These are phyloP conservation scores for Oryza meridionalis DNA, from an alignment of 176 grass and related monocot species.

Conservation along the genomic window DNA sequence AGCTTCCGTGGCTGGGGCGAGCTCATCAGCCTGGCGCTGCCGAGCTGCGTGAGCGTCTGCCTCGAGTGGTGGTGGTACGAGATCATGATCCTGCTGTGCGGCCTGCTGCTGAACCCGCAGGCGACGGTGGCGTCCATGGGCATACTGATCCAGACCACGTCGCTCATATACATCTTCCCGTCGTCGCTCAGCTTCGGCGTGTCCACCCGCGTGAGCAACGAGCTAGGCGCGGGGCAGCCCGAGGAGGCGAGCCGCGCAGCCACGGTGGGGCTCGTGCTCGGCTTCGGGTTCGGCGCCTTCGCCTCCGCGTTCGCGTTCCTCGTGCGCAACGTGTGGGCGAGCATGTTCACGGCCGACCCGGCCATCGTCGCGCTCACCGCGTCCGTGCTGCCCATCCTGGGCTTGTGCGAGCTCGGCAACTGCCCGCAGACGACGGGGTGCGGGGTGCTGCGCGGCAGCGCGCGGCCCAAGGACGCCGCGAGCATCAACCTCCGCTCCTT, in stretches of 20 bases:
- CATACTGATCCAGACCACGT: slow-evolving; percentile 91
- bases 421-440: slow-evolving; percentile 90
- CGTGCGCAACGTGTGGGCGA: slow-evolving; percentile 65
- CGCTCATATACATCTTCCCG: slow-evolving; percentile 95
- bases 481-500: slow-evolving; percentile 86
- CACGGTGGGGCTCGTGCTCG: slow-evolving; percentile 57
- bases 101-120: slow-evolving; percentile 82
- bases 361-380: slow-evolving; percentile 74
- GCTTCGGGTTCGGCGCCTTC: slow-evolving; percentile 62
- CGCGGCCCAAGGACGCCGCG: slow-evolving; percentile 72
- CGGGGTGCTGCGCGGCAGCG: slow-evolving; percentile 83
- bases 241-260: slow-evolving; percentile 64
- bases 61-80: slow-evolving; percentile 99
- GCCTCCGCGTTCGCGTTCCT: slow-evolving; percentile 68
- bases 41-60: slow-evolving; percentile 82
- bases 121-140: slow-evolving; percentile 95
- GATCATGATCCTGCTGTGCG: slow-evolving; percentile 95
- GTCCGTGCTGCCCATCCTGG: slow-evolving; percentile 74
- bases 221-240: slow-evolving; percentile 74
- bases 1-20: slow-evolving; percentile 70
- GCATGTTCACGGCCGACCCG: slow-evolving; percentile 76
- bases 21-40: slow-evolving; percentile 62
- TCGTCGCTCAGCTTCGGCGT: slow-evolving; percentile 92
- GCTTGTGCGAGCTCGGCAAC: slow-evolving; percentile 81
- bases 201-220: slow-evolving; percentile 90